Evolutionary conservation across 1,139 yeast genomes (phyloP).

Genomic region (Kurtzmaniella quercitrusa): DNA sequence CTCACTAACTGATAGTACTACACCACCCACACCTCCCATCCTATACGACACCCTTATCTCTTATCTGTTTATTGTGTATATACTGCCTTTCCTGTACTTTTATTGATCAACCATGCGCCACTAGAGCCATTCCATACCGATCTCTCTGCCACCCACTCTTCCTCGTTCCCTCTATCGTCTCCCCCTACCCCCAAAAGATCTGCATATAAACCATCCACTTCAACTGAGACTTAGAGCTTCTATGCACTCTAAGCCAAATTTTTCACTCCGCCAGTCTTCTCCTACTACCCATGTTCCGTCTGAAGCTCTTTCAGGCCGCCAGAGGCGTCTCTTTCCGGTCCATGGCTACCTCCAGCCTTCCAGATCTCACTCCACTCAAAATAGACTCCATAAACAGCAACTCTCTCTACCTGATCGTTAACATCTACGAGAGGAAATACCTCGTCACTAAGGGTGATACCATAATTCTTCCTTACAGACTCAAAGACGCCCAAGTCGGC

Average conservation of each 20-base stretch:
- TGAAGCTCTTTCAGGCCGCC: background rate
- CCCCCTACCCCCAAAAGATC: no score
- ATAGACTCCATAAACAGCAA: constrained; percentile 49
- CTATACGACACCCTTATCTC: no score
- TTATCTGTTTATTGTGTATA: no score
- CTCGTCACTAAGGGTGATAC: constrained; percentile 89
- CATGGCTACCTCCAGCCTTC: constrained; percentile 3
- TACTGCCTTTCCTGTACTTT: no score
- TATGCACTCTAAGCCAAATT: constrained; percentile 1
- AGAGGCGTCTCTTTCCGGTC: background rate
- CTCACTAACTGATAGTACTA: no score
- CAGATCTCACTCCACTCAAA: constrained; percentile 46
- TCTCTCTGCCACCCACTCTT: background rate
- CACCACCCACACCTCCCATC: no score
- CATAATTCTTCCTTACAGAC: constrained; percentile 69
- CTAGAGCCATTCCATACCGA: no score
- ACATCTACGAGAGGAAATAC: constrained; percentile 80
- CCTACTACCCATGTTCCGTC: constrained; percentile 2
- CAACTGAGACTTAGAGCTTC: background rate
- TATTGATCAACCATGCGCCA: no score
- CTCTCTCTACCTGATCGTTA: constrained; percentile 74
- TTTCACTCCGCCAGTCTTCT: constrained; percentile 3
- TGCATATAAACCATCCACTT: no score
- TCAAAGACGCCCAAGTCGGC: constrained; percentile 77
- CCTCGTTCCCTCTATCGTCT: constrained; percentile 1